Percentiles rank a stretch among this genome's conserved stretches.
Evolutionary conservation across 139 green algal species (phyloP).

Genomic region (Coelastrella sp.): DNA sequence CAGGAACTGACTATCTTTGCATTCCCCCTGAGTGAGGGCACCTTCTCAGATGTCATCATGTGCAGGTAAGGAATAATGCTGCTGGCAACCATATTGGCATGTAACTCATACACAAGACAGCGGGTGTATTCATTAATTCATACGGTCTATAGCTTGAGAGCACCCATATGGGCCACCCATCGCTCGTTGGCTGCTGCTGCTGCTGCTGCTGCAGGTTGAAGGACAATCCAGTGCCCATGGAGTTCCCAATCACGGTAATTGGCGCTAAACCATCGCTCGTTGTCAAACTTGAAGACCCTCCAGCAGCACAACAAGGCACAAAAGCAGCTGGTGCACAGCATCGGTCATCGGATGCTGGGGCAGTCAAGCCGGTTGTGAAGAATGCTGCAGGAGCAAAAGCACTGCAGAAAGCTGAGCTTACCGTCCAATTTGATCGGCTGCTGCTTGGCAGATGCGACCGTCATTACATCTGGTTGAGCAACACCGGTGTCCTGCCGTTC

Average conservation of each 20-base stretch:
- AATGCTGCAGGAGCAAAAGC: not conserved
- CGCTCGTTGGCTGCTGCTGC: too few relatives aligned
- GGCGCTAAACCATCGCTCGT: constrained; percentile 71
- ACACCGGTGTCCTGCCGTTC: constrained; percentile 78
- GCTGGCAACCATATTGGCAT: not conserved
- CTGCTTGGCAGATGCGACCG: constrained; percentile 71
- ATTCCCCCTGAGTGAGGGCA: constrained; percentile 66
- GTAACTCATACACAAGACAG: too few relatives aligned
- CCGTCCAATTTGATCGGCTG: constrained; percentile 76
- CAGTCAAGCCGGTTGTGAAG: not conserved
- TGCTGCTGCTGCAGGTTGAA: constrained; percentile 55
- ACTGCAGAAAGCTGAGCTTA: constrained; percentile 3
- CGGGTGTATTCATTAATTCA: not conserved
- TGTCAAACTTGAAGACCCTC: constrained; percentile 40
- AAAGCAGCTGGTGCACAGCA: not conserved
- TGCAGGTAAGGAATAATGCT: constrained; percentile 44
- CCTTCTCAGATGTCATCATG: constrained; percentile 68
- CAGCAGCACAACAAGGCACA: not conserved
- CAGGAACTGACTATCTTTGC: constrained; percentile 74
- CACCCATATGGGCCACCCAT: not conserved
- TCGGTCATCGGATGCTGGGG: not conserved
- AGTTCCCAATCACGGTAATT: constrained; percentile 75
- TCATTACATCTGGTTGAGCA: constrained; percentile 72
- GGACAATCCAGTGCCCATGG: constrained; percentile 76
- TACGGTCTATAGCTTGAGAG: not conserved